A percentile compares a stretch with the other conserved stretches of the same genome.
phyloP scores from a whole-genome alignment of 768 basidiomycete species.

The Mycena belliarum region DNA sequence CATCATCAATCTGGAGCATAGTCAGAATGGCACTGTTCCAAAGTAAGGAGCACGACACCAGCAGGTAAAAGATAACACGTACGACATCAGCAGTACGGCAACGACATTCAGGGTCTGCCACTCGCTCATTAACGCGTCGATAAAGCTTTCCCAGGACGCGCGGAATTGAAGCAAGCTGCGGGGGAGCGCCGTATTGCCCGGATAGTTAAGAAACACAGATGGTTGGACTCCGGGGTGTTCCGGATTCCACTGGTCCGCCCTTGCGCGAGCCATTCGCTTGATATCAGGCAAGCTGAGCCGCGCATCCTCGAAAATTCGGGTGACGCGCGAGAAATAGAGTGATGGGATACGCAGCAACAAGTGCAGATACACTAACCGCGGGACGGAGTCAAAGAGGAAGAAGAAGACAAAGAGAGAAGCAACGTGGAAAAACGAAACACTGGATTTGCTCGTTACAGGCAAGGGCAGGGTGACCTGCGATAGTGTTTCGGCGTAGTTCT shows the following conservation, averaged over 20 bases:
- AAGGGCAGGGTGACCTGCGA: not conserved
- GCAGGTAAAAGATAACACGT: not conserved
- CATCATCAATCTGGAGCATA: slow-evolving; percentile 34
- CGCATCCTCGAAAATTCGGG: slow-evolving; percentile 65
- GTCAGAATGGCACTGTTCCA: slow-evolving; percentile 34
- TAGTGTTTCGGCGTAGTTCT: too few species aligned
- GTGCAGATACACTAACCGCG: slow-evolving; percentile 36
- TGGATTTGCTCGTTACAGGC: not conserved
- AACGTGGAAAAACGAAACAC: not conserved
- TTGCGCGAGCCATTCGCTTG: slow-evolving; percentile 39
- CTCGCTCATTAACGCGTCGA: slow-evolving; percentile 53
- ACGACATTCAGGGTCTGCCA: slow-evolving; percentile 61
- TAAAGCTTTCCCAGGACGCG: slow-evolving; percentile 55
- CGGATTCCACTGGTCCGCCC: slow-evolving; percentile 23
- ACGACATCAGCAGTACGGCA: slow-evolving; percentile 42
- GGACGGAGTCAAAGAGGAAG: slow-evolving; percentile 30
- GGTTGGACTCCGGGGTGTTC: not conserved
- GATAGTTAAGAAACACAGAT: not conserved
- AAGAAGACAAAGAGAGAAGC: not conserved
- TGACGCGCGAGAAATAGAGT: slow-evolving; percentile 71
- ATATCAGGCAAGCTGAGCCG: slow-evolving; percentile 64
- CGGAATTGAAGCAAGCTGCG: slow-evolving; percentile 53
- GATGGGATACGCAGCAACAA: slow-evolving; percentile 61
- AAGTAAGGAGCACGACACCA: not conserved
- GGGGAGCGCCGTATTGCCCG: slow-evolving; percentile 11